Base-by-base conservation (phyloP, 1,284 basidiomycete genomes). In the Sanghuangporus sanghuang region DNA sequence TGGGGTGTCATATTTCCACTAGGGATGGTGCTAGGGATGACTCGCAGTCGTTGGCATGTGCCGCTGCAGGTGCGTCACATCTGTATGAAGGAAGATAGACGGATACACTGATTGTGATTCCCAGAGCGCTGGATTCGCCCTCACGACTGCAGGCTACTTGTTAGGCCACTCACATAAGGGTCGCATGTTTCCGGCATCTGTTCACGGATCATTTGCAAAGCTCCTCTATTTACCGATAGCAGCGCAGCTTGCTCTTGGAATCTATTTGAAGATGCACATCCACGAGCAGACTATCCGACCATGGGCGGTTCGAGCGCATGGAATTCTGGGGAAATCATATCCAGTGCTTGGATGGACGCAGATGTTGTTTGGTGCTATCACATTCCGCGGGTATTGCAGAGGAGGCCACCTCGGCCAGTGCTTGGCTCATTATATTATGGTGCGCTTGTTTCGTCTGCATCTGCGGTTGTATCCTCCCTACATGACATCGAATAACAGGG, bases 181-280 rank as follows among this genome's bases (percentile, higher is more conserved):
- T 0, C 81, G 92, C 55, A 75, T 81, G 67, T 95, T 95, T 70
- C 81, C 84, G 0, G 78, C 78, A 40, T 87, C 89, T 9, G 83
- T 83, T 1, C 93, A 95, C 71, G 90, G 87, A 6, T 77, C 76
- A 2, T 85, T 90, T 69, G 90, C 88, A 14, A 86, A 83, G 59
- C 81, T 93, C 69, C 77, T 95, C 54, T 78, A 89, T 66, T 63
- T 85, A 42, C 85, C 90, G 2, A 84, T 95, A 50, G 69, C 81
- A 16, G 71, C 79, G 1, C 96, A 98, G 75, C 79, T 90, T 7
- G 71, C 73, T 16, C 78, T 93, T 58, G 96, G 96, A 6, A 81
- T 95, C 64, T 98, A 97, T 75, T 87, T 98, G 67, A 98, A 96
- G 76, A 78, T 96, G 3, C 96, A 98, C 74, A 87, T 98, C 21